Conservation (phyloP, 345 rosid genomes). For the Gossypium thurberi region DNA sequence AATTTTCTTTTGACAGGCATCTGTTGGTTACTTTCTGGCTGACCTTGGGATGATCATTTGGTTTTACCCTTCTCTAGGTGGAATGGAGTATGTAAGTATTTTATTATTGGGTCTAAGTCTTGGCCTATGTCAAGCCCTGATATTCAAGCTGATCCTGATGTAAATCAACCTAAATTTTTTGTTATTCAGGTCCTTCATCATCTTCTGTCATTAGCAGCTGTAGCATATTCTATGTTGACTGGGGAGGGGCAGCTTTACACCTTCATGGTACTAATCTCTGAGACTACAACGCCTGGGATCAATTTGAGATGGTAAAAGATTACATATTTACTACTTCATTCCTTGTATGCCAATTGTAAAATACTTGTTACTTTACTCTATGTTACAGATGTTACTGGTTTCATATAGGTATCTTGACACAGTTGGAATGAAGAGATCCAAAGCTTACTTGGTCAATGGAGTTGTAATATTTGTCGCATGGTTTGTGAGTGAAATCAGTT, state of each 20-base stretch:
- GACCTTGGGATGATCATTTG: conserved; percentile 56
- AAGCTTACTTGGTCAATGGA: conserved; percentile 45
- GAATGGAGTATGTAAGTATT: conserved; percentile 50
- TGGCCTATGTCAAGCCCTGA: neutral
- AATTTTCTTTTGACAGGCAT: conserved; percentile 28
- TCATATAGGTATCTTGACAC: conserved; percentile 49
- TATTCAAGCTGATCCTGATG: neutral
- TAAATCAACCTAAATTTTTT: neutral
- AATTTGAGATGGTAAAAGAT: conserved; percentile 52
- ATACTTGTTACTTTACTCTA: neutral
- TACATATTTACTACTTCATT: neutral
- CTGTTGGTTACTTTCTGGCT: conserved; percentile 52
- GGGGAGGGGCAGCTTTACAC: conserved; percentile 52
- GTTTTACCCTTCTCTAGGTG: conserved; percentile 58
- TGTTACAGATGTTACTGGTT: neutral
- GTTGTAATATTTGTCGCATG: conserved; percentile 46
- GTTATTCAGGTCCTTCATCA: conserved; percentile 48
- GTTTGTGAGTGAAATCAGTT: conserved; percentile 33
- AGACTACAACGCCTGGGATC: conserved; percentile 54
- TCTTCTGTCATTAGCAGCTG: conserved; percentile 32
- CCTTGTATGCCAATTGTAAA: neutral
- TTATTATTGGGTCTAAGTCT: neutral
- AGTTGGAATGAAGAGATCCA: conserved; percentile 53
- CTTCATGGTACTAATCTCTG: conserved; percentile 54
- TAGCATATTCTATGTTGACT: conserved; percentile 49